Conservation (phyloP, 306 rosid species). For the Ormosia emarginata region DNA sequence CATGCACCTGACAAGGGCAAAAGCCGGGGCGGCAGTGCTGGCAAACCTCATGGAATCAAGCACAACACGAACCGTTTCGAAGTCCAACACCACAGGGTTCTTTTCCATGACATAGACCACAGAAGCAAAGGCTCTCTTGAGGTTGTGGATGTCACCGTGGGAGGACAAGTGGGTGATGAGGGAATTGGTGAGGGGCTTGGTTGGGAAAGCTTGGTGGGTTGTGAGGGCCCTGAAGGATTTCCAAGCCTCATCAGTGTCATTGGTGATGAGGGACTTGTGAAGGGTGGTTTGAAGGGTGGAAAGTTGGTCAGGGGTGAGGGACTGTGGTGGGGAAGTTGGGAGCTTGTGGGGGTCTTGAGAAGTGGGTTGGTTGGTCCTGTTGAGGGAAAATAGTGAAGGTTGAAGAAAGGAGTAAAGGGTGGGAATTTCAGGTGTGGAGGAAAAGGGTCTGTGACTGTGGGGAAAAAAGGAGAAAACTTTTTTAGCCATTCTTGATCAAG, state of each 20-base stretch:
- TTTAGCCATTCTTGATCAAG: conserved; percentile 42
- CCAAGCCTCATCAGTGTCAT: conserved; percentile 78
- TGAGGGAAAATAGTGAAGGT: conserved; percentile 67
- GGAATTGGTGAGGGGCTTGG: conserved; percentile 73
- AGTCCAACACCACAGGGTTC: conserved; percentile 48
- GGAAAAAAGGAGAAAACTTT: conserved; percentile 30
- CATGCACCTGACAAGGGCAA: conserved; percentile 65
- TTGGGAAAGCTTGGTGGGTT: conserved; percentile 53
- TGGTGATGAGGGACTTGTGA: conserved; percentile 55
- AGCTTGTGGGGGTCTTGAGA: conserved; percentile 22
- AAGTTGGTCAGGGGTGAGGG: conserved; percentile 40
- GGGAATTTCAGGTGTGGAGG: conserved; percentile 53
- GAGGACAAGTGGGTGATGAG: conserved; percentile 69
- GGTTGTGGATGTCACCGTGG: conserved; percentile 56
- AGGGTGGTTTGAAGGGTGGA: conserved; percentile 55
- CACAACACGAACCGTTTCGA: conserved; percentile 44
- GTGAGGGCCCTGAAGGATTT: conserved; percentile 83
- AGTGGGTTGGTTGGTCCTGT: conserved; percentile 23
- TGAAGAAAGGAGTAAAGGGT: conserved; percentile 86
- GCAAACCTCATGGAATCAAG: conserved; percentile 62
- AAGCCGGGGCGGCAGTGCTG: conserved; percentile 76
- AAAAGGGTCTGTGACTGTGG: conserved; percentile 39
- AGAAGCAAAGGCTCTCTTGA: conserved; percentile 84
- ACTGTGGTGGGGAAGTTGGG: conserved; percentile 37
- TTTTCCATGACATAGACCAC: conserved; percentile 54